Evolutionary conservation across 805 yeast species (phyloP).

Genomic region (Wickerhamomyces rabaulensis): DNA sequence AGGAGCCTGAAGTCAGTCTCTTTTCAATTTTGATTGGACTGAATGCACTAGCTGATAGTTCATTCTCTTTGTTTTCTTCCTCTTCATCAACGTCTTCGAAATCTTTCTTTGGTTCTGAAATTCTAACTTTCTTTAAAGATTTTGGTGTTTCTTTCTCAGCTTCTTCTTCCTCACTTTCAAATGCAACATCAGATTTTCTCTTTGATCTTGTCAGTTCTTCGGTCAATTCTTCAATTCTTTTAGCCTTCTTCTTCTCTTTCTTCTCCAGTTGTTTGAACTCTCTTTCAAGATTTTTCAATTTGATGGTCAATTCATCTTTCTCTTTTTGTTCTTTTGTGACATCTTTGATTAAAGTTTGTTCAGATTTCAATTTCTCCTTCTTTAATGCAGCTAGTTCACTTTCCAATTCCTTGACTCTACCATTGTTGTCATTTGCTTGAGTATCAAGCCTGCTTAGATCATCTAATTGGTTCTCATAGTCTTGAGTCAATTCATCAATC

Average conservation of each 20-base stretch:
- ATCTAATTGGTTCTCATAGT: neutral
- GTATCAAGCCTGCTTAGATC: neutral
- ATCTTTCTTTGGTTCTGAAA: neutral
- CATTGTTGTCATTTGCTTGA: neutral
- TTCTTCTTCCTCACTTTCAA: neutral
- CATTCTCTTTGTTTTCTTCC: constrained; percentile 7
- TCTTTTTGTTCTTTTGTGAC: constrained; percentile 1
- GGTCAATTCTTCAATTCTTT: constrained; percentile 11
- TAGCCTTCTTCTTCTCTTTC: constrained; percentile 12
- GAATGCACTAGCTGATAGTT: constrained; percentile 10
- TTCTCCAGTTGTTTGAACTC: constrained; percentile 4
- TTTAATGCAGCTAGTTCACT: neutral
- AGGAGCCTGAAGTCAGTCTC: constrained; percentile 2
- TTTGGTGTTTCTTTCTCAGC: constrained; percentile 1
- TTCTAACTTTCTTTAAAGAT: neutral
- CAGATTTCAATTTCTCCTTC: neutral
- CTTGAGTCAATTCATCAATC: neutral
- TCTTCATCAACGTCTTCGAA: constrained; percentile 1
- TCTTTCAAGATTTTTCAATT: neutral
- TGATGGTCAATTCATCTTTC: constrained; percentile 1
- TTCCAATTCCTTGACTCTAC: neutral
- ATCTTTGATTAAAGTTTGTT: constrained; percentile 1
- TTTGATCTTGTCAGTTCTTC: constrained; percentile 6
- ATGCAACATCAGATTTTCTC: constrained; percentile 12
- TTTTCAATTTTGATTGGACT: neutral